These are phyloP conservation scores for Daedaleopsis nitida DNA, from an alignment of 768 basidiomycete species.

Conservation along the genomic window DNA sequence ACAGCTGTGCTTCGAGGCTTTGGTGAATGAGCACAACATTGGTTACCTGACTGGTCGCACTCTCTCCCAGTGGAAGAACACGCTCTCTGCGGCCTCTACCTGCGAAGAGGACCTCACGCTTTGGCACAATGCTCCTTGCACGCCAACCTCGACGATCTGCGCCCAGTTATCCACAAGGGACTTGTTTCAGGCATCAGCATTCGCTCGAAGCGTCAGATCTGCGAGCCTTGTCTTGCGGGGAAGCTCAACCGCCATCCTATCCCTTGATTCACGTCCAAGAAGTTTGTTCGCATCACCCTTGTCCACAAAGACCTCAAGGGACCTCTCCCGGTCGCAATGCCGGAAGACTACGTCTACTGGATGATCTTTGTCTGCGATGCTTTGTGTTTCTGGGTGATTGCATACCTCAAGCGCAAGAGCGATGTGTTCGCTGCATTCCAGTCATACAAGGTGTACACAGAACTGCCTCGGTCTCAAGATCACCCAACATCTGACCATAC, in stretches of 20 bases:
- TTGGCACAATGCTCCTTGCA: slow-evolving; percentile 32
- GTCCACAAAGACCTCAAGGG: background rate
- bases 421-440: slow-evolving; percentile 21
- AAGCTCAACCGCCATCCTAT: slow-evolving; percentile 24
- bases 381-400: background rate
- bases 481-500: slow-evolving; percentile 12
- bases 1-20: slow-evolving; percentile 20
- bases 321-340: slow-evolving; percentile 11
- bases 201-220: slow-evolving; percentile 23
- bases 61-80: slow-evolving; percentile 1
- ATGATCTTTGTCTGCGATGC: background rate
- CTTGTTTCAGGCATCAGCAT: slow-evolving; percentile 30
- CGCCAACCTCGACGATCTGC: slow-evolving; percentile 26
- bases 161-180: slow-evolving; percentile 12
- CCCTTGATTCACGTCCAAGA: slow-evolving; percentile 11
- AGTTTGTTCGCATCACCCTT: background rate
- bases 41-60: slow-evolving; percentile 28
- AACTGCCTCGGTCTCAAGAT: too few species aligned
- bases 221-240: slow-evolving; percentile 36
- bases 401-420: background rate
- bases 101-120: slow-evolving; percentile 26
- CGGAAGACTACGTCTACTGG: slow-evolving; percentile 15
- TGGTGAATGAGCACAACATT: slow-evolving; percentile 25
- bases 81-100: slow-evolving; percentile 20
- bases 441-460: background rate